Base-by-base conservation (phyloP, 345 rosid species). In the Euclidium syriacum region DNA sequence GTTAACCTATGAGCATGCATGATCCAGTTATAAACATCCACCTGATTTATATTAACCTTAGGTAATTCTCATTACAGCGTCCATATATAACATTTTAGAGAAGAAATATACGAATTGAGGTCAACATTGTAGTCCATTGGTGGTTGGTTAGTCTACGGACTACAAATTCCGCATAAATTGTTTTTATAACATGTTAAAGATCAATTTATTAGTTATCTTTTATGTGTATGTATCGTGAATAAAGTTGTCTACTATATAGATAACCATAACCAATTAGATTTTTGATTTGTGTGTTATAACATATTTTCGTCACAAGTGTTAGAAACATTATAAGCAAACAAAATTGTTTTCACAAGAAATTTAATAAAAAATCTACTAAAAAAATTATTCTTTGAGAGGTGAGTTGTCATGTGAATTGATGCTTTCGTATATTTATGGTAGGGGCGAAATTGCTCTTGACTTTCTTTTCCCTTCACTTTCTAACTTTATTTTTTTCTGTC, bases 81-180 rank as follows among this genome's bases (percentile, higher is more conserved):
- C 30, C 52, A 64, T 29, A n/a, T 10, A 52, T 40, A 58, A 20
- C 17, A 41, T 62, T 49, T 36, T n/a, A 35, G 47, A 49, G 36
- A 27, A 26, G 11, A 36, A 36, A 24, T 35, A 15, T 48, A 12
- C 23, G 25, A 46, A 34, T n/a, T n/a, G 22, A 62, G 50, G 25
- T 62, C 25, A 52, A 12, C n/a, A 24, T 18, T 50, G n/a, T 39
- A 5, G 16, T 18, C 29, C 26, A 62, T 38, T 49, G 36, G 48
- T 36, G 25, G 14, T 24, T 46, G 44, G 55, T 39, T 55, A 16
- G 46, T 36, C 32, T 32, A n/a, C n/a, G n/a, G 43, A 20, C 34
- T 20, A 34, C n/a, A n/a, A n/a, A n/a, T n/a, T n/a, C n/a, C n/a
- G n/a, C n/a, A n/a, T n/a, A n/a, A n/a, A n/a, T n/a, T n/a, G n/a